These are phyloP conservation scores for Leucocoprinus birnbaumii DNA, from an alignment of 768 basidiomycete species.

Conservation along the genomic window DNA sequence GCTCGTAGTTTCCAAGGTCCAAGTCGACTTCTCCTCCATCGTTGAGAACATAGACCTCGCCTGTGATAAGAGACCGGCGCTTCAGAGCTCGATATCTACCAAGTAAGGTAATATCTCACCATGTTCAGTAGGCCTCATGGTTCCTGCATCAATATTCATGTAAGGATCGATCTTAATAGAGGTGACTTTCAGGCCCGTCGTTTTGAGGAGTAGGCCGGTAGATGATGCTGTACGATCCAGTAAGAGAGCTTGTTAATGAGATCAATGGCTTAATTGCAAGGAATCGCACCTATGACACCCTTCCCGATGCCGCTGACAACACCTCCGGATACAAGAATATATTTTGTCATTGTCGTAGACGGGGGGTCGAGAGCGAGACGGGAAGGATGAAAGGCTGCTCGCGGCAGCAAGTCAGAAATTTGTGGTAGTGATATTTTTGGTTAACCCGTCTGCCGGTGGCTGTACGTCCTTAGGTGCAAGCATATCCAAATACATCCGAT, in stretches of 20 bases:
- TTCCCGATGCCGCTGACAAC: slow-evolving; percentile 99
- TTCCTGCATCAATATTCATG: slow-evolving; percentile 99
- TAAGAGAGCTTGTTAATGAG: background rate
- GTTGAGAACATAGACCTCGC: slow-evolving; percentile 97
- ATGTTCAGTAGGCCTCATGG: slow-evolving; percentile 98
- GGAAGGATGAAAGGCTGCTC: background rate
- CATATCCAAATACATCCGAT: background rate
- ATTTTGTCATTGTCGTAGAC: slow-evolving; percentile 77
- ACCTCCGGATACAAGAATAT: slow-evolving; percentile 94
- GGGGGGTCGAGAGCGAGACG: background rate
- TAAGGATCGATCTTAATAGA: slow-evolving; percentile 99
- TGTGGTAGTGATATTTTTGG: background rate
- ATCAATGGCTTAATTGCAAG: slow-evolving; percentile 10
- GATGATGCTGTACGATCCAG: slow-evolving; percentile 79
- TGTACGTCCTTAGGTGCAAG: background rate
- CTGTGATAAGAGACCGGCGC: slow-evolving; percentile 33
- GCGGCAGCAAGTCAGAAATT: slow-evolving; percentile 7
- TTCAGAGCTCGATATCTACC: background rate
- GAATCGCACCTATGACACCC: slow-evolving; percentile 91
- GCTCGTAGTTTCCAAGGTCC: slow-evolving; percentile 97
- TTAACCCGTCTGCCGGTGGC: background rate
- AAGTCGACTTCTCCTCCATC: slow-evolving; percentile 98
- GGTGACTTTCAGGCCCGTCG: slow-evolving; percentile 92
- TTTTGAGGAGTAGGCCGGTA: slow-evolving; percentile 93
- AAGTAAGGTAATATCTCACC: slow-evolving; percentile 47